Percentiles rank a stretch among this genome's conserved stretches.
Evolutionary conservation across 2,329 filamentous ascomycete genomes (phyloP).

Genomic region (Colletotrichum gigasporum): DNA sequence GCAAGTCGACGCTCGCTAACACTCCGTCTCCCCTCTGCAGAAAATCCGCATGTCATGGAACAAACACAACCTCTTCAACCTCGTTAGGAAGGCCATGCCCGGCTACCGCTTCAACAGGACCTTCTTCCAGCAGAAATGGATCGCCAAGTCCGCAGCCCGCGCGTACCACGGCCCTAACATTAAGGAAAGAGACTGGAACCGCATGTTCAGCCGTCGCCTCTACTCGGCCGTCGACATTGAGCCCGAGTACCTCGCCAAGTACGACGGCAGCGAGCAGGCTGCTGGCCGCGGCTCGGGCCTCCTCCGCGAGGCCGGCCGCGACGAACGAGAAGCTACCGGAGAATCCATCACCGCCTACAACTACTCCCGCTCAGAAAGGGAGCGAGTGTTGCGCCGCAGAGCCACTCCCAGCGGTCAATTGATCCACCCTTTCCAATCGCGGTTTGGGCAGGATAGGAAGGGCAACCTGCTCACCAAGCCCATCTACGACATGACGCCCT

Average conservation of each 20-base stretch:
- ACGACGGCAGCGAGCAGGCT: slow-evolving; percentile 86
- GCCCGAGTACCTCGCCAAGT: slow-evolving; percentile 77
- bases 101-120: slow-evolving; percentile 60
- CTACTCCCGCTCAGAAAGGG: slow-evolving; percentile 33
- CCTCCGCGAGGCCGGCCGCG: slow-evolving; percentile 40
- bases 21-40: slow-evolving; percentile 54
- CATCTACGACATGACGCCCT: slow-evolving; percentile 72
- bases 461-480: slow-evolving; percentile 41
- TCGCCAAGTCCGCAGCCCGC: slow-evolving; percentile 82
- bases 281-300: slow-evolving; percentile 84
- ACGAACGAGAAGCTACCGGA: slow-evolving; percentile 13
- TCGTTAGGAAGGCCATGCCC: slow-evolving; percentile 65
- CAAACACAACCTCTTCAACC: slow-evolving; percentile 96
- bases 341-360: slow-evolving; percentile 35
- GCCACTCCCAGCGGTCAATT: neutral
- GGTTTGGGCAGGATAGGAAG: too few species aligned
- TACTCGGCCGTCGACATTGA: slow-evolving; percentile 88
- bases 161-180: slow-evolving; percentile 96
- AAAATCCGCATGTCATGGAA: slow-evolving; percentile 97
- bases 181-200: slow-evolving; percentile 90
- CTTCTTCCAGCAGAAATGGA: slow-evolving; percentile 99
- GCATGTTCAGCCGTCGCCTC: slow-evolving; percentile 87
- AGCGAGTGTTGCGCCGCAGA: neutral
- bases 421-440: too few species aligned
- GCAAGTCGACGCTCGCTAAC: too few species aligned